Conservation (phyloP, 768 basidiomycete genomes). For the Trametes cubensis region DNA sequence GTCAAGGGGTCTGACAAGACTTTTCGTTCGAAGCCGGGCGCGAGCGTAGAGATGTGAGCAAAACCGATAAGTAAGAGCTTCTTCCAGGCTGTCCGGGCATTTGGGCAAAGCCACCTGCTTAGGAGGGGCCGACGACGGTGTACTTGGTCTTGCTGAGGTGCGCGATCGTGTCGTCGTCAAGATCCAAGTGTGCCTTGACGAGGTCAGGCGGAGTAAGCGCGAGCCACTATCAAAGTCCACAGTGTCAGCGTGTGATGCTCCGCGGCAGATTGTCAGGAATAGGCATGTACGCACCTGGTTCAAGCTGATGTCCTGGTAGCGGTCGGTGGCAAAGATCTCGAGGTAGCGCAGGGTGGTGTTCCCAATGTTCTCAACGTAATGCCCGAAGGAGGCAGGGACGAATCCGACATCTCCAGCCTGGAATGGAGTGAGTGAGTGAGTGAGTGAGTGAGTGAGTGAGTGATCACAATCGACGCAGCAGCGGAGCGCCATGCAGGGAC, state of each 20-base stretch:
- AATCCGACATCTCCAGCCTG: slow-evolving; percentile 32
- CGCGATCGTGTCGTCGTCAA: slow-evolving; percentile 53
- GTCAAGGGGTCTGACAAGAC: no score
- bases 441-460: no score
- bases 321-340: slow-evolving; percentile 56
- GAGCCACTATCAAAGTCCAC: slow-evolving; percentile 50
- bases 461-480: no score
- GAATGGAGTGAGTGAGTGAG: background rate
- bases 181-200: slow-evolving; percentile 61
- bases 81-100: no score
- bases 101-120: background rate
- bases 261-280: no score
- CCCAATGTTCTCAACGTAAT: slow-evolving; percentile 71
- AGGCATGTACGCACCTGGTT: slow-evolving; percentile 32
- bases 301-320: slow-evolving; percentile 59
- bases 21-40: no score
- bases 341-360: slow-evolving; percentile 59
- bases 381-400: slow-evolving; percentile 35
- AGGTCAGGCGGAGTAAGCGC: slow-evolving; percentile 59
- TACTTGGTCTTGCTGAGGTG: slow-evolving; percentile 55
- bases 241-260: background rate
- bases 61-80: no score
- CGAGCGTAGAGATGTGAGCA: background rate
- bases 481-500: background rate
- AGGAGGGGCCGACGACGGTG: slow-evolving; percentile 43